Evolutionary conservation across 2,329 filamentous ascomycete genomes (phyloP).

Genomic region (Pestalotiopsis sp.): DNA sequence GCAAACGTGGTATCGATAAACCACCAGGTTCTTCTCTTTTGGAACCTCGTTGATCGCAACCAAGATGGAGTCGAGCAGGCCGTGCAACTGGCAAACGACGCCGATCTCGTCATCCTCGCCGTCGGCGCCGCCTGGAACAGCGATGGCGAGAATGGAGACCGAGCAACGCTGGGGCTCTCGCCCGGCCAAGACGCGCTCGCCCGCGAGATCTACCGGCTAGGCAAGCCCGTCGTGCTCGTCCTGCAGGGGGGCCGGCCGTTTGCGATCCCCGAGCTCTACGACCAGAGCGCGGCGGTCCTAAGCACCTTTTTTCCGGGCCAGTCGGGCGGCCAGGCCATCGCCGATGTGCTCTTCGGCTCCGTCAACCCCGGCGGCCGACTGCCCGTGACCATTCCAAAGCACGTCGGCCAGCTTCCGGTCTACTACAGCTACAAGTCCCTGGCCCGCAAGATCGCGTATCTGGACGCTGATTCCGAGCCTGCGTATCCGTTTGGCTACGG

Average conservation of each 20-base stretch:
- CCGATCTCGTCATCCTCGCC: conserved; percentile 41
- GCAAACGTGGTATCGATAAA: conserved; percentile 43
- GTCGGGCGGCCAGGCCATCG: conserved; percentile 36
- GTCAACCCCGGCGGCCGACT: conserved; percentile 35
- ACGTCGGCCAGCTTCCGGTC: conserved; percentile 37
- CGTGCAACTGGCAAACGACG: conserved; percentile 33
- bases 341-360: conserved; percentile 36
- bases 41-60: conserved; percentile 44
- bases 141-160: conserved; percentile 45
- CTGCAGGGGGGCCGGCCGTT: conserved; percentile 45
- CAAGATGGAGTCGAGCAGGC: conserved; percentile 34
- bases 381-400: conserved; percentile 36
- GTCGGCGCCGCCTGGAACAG: conserved; percentile 47
- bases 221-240: conserved; percentile 43
- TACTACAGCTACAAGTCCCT: conserved; percentile 38
- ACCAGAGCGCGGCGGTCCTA: conserved; percentile 39
- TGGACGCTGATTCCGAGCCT: conserved; percentile 32
- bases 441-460: conserved; percentile 29
- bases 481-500: conserved; percentile 38
- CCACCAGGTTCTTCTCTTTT: conserved; percentile 44
- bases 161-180: conserved; percentile 38
- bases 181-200: conserved; percentile 40
- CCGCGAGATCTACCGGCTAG: conserved; percentile 36
- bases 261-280: conserved; percentile 43
- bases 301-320: conserved; percentile 38